Conservation (phyloP, 352 stramenopile species). For the Phytophthora pinifolia region DNA sequence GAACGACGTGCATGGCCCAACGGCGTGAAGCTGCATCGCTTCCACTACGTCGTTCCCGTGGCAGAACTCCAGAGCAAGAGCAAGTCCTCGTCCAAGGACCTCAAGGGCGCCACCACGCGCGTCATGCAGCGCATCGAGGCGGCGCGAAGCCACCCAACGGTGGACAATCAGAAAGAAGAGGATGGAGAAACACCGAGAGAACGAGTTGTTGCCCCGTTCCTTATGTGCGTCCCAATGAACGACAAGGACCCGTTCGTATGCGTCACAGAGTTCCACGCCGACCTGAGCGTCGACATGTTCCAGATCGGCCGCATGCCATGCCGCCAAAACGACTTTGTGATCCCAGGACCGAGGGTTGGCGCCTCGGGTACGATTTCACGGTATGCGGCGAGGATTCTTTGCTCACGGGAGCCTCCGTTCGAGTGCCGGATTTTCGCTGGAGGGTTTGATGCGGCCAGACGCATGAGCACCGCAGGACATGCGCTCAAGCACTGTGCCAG, state of each 20-base stretch:
- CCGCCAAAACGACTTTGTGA: conserved; percentile 74
- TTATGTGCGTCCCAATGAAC: conserved; percentile 77
- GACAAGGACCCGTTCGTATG: conserved; percentile 55
- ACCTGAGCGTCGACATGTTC: conserved; percentile 64
- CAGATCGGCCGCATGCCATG: conserved; percentile 83
- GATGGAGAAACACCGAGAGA: not conserved
- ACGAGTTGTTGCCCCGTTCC: conserved; percentile 25
- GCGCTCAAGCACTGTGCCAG: conserved; percentile 61
- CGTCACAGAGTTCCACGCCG: conserved; percentile 62
- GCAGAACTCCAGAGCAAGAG: conserved; percentile 4
- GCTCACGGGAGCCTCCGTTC: conserved; percentile 53
- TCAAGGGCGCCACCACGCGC: conserved; percentile 51
- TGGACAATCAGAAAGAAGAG: conserved; percentile 16
- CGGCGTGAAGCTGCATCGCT: conserved; percentile 49
- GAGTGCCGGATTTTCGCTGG: conserved; percentile 69
- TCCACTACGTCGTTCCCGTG: conserved; percentile 55
- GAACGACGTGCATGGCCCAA: conserved; percentile 48
- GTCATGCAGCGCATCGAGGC: conserved; percentile 57
- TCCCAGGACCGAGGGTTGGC: conserved; percentile 71
- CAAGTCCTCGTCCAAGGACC: conserved; percentile 27
- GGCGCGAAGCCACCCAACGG: conserved; percentile 5
- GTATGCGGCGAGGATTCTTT: conserved; percentile 70
- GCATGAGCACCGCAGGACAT: conserved; percentile 62
- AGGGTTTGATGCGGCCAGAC: conserved; percentile 57
- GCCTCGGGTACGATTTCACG: conserved; percentile 76